phyloP scores from a whole-genome alignment of 768 basidiomycete species.

The Lactifluus volemus region DNA sequence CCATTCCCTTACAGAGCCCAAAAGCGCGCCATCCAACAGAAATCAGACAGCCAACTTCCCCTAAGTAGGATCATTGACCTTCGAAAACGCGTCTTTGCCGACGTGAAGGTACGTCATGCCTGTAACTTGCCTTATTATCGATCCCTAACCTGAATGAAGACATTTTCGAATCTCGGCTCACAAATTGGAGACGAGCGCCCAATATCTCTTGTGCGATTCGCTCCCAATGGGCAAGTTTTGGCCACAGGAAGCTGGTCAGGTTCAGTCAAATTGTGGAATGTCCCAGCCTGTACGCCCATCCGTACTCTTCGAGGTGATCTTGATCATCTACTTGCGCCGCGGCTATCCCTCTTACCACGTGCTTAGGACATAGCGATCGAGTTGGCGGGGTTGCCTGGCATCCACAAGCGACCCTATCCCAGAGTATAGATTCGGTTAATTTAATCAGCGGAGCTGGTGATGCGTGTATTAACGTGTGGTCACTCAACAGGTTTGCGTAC shows the following conservation, averaged over 20 bases:
- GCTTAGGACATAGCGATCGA: slow-evolving; percentile 74
- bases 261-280: slow-evolving; percentile 89
- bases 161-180: slow-evolving; percentile 87
- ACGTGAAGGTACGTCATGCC: slow-evolving; percentile 67
- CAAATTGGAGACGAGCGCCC: slow-evolving; percentile 98
- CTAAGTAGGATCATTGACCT: slow-evolving; percentile 86
- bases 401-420: slow-evolving; percentile 77
- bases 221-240: slow-evolving; percentile 81
- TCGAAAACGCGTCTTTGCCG: slow-evolving; percentile 80
- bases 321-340: slow-evolving; percentile 9
- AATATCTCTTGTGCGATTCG: slow-evolving; percentile 87
- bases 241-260: slow-evolving; percentile 97
- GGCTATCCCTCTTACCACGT: slow-evolving; percentile 10
- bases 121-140: not conserved
- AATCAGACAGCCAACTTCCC: slow-evolving; percentile 79
- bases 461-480: slow-evolving; percentile 81
- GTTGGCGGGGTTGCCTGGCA: slow-evolving; percentile 98
- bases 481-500: slow-evolving; percentile 57
- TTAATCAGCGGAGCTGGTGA: slow-evolving; percentile 91
- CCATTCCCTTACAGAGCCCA: slow-evolving; percentile 72
- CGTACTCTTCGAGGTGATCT: slow-evolving; percentile 61
- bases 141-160: slow-evolving; percentile 34
- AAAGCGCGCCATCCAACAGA: slow-evolving; percentile 88
- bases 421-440: slow-evolving; percentile 58
- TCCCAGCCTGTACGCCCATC: slow-evolving; percentile 80